Evolutionary conservation across 2,329 filamentous ascomycete genomes (phyloP), one percentile per base, ranked within the genome.

Genomic region (Fusarium armeniacum): DNA sequence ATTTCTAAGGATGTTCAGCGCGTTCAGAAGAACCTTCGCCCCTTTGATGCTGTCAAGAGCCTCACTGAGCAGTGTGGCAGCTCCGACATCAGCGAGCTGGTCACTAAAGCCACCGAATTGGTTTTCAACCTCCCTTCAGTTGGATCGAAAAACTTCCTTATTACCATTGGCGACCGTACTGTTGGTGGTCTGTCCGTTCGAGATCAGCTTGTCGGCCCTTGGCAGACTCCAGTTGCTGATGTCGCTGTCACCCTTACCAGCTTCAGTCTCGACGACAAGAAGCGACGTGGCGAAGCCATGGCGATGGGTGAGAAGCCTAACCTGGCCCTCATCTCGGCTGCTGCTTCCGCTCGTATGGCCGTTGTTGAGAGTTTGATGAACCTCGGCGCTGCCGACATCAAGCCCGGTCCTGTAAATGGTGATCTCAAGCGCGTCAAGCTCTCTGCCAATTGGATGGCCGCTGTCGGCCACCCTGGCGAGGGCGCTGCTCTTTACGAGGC

Each of bases 401-500:
- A 90, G 58, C 73, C 73, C 28, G 73, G 73, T 10, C 57, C 68
- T 32, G 73, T 75, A 33, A 75, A 74, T 26, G 92, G 91, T 46
- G 89, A 92, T 57, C 83, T 98, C 53, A 87, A 87, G 63, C 90
- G 93, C 44, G 90, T 98, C 66, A 91, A 95, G 78, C 87, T 98
- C 12, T 98, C 94, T 5, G 95, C 95, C 51, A 98, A 99, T 82
- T 99, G 95, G 95, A 98, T 98, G 96, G 94, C 94, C 5, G 95
- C 95, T n/a, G 93, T 94, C 65, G 94, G 90, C 77, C 94, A 98
- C 78, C 91, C 93, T 24, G 96, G 96, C 47, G 96, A 99, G 80
- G 94, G 93, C 41, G 94, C 95, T 40, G 93, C 91, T 18, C 86
- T 98, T 33, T 98, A 97, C 76, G 93, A 98, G 79, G 96, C 94